A percentile compares a stretch with the other conserved stretches of the same genome.
These are phyloP conservation scores for Chrysanthemum seticuspe DNA, from an alignment of 129 eudicot genomes.

Conservation along the genomic window DNA sequence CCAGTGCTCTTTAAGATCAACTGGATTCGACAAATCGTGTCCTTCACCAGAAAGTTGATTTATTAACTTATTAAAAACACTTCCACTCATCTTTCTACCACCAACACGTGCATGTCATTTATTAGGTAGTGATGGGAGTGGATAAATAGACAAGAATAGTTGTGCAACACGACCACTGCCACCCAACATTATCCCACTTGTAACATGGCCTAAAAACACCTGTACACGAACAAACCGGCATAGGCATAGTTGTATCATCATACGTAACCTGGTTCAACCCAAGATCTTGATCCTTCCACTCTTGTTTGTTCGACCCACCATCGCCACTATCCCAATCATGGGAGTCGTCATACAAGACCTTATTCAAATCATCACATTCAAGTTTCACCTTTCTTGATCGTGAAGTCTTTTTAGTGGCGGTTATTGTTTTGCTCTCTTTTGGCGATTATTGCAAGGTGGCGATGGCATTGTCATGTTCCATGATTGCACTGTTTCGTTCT, in stretches of 20 bases:
- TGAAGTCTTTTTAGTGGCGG: slow-evolving; percentile 44
- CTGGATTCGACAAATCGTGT: slow-evolving; percentile 71
- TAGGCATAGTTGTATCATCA: slow-evolving; percentile 87
- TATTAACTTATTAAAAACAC: slow-evolving; percentile 79
- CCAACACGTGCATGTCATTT: slow-evolving; percentile 88
- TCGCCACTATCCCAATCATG: slow-evolving; percentile 55
- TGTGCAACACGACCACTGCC: slow-evolving; percentile 94
- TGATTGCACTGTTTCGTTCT: slow-evolving; percentile 80
- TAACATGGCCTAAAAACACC: slow-evolving; percentile 82
- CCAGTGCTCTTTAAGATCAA: slow-evolving; percentile 91
- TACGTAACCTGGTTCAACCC: slow-evolving; percentile 80
- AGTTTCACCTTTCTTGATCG: slow-evolving; percentile 61
- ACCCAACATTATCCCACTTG: slow-evolving; percentile 88
- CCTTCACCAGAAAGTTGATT: slow-evolving; percentile 86
- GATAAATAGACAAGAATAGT: slow-evolving; percentile 78
- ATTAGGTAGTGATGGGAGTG: slow-evolving; percentile 77
- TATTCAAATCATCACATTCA: slow-evolving; percentile 71
- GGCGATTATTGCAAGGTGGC: slow-evolving; percentile 76
- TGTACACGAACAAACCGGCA: slow-evolving; percentile 86
- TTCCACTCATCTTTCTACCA: slow-evolving; percentile 95
- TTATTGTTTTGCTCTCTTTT: slow-evolving; percentile 49
- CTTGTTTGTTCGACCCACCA: slow-evolving; percentile 37
- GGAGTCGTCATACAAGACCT: slow-evolving; percentile 50
- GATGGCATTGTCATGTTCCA: slow-evolving; percentile 85
- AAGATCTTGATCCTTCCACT: slow-evolving; percentile 86